Evolutionary conservation across 176 grass and related monocot species (phyloP).

Genomic region (Eremochloa ophiuroides): DNA sequence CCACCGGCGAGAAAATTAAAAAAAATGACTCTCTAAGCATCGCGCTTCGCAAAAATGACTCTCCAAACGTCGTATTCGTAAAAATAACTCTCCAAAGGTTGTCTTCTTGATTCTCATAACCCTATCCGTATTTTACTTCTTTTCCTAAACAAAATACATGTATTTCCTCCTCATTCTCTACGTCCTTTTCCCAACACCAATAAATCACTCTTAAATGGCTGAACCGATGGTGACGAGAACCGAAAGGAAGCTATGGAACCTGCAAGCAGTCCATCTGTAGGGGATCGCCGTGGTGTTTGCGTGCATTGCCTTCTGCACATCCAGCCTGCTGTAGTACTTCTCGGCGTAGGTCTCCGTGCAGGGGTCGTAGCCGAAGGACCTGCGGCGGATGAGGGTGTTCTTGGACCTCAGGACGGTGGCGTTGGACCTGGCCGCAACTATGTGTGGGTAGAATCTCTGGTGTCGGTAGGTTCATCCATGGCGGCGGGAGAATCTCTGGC

Average conservation of each 20-base stretch:
- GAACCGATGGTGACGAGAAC: not conserved
- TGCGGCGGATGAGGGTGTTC: slow-evolving; percentile 62
- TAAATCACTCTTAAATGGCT: slow-evolving; percentile 3
- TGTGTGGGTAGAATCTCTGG: too few relatives aligned
- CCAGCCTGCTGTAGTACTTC: slow-evolving; percentile 80
- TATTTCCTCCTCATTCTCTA: not conserved
- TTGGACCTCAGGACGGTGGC: slow-evolving; percentile 52
- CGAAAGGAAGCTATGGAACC: slow-evolving; percentile 28
- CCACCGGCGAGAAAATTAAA: too few relatives aligned
- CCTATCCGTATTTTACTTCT: too few relatives aligned
- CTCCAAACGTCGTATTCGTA: too few relatives aligned
- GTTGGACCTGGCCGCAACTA: slow-evolving; percentile 39
- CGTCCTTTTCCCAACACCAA: slow-evolving; percentile 17
- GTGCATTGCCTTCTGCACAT: slow-evolving; percentile 86
- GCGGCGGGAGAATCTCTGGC: too few relatives aligned
- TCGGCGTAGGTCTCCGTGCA: slow-evolving; percentile 93
- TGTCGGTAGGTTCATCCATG: too few relatives aligned
- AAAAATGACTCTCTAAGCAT: too few relatives aligned
- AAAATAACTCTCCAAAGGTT: too few relatives aligned
- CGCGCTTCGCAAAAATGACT: too few relatives aligned
- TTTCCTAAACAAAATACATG: too few relatives aligned
- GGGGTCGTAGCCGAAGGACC: slow-evolving; percentile 78
- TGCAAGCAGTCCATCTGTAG: slow-evolving; percentile 98
- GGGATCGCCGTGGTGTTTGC: slow-evolving; percentile 76
- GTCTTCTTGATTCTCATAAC: too few relatives aligned